Evolutionary conservation across 2,329 filamentous ascomycete species (phyloP), one percentile per base, ranked within the genome.

Genomic region (Biscogniauxia marginata): DNA sequence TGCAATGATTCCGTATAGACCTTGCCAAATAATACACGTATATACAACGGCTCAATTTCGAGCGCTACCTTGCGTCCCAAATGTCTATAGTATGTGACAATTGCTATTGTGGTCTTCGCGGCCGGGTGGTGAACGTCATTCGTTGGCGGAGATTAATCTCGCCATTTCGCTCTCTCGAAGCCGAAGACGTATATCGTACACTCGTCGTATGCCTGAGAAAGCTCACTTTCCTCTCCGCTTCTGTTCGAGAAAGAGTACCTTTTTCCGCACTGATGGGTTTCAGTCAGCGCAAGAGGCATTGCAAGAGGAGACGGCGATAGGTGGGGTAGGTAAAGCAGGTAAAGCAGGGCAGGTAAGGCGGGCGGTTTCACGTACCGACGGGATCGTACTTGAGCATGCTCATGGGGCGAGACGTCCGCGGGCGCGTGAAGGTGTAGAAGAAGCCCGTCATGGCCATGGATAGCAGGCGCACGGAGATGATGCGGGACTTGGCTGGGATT

Each of bases 341-440:
- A 23, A 16, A 24, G 18, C 19, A 4, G 24, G 1, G 18, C n/a
- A n/a, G n/a, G n/a, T n/a, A n/a, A n/a, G n/a, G n/a, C n/a, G n/a
- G n/a, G n/a, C n/a, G n/a, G n/a, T n/a, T n/a, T n/a, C n/a, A 62
- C 83, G 64, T 85, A 96, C 91, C 88, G 63, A 99, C 93, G 45
- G 95, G 95, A 73, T 99, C 95, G 77, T 99, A 99, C 81, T 99
- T 99, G 67, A 99, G 80, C 91, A 99, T 95, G 79, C 92, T 96
- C 77, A 99, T 84, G 55, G 96, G 93, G 46, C 88, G 82, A 61
- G 92, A 83, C 24, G 84, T 83, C 65, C 95, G 88, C 11, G 92
- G 93, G 57, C 96, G 87, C 66, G 88, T 83, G 75, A 96, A 86
- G 53, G 91, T 96, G 75, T 93, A 93, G 82, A 93, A 99, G 83